Percentiles rank a stretch among this genome's conserved stretches.
These are phyloP conservation scores for Phytophthora idaei DNA, from an alignment of 352 stramenopile genomes.

Conservation along the genomic window DNA sequence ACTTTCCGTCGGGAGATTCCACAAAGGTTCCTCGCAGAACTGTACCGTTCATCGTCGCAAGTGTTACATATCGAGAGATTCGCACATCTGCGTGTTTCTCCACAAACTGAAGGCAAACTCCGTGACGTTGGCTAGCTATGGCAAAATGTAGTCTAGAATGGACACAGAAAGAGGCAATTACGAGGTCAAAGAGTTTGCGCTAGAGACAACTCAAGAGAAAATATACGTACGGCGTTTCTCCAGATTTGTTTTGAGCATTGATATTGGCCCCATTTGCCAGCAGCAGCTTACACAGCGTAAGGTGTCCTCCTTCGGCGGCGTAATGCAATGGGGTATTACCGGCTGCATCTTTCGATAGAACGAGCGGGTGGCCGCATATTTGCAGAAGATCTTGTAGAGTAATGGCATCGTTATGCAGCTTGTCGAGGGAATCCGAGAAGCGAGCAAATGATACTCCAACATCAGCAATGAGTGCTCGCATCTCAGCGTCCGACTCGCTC, in stretches of 20 bases:
- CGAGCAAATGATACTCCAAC: conserved; percentile 64
- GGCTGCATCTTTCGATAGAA: conserved; percentile 59
- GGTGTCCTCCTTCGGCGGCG: conserved; percentile 74
- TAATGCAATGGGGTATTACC: conserved; percentile 84
- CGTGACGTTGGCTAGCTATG: conserved; percentile 74
- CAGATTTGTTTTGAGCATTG: conserved; percentile 79
- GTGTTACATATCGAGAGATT: conserved; percentile 61
- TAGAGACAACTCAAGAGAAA: not conserved
- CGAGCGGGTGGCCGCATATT: conserved; percentile 77
- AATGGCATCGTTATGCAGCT: conserved; percentile 57
- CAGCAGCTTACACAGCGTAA: conserved; percentile 66
- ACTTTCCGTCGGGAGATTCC: conserved; percentile 50
- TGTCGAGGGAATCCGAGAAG: conserved; percentile 73
- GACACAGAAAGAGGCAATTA: not conserved
- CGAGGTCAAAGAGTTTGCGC: not conserved
- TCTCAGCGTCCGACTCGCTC: conserved; percentile 62
- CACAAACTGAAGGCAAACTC: conserved; percentile 73
- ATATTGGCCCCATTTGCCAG: conserved; percentile 73
- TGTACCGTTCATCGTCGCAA: conserved; percentile 60
- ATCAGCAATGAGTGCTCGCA: conserved; percentile 53
- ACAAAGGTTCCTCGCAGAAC: conserved; percentile 66
- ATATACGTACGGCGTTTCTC: conserved; percentile 73
- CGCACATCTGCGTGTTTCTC: conserved; percentile 65
- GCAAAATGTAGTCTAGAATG: conserved; percentile 72
- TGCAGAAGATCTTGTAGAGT: conserved; percentile 66